Evolutionary conservation across 2,329 filamentous ascomycete genomes (phyloP), one percentile per base, ranked within the genome.

Genomic region (Monosporascus sp.): DNA sequence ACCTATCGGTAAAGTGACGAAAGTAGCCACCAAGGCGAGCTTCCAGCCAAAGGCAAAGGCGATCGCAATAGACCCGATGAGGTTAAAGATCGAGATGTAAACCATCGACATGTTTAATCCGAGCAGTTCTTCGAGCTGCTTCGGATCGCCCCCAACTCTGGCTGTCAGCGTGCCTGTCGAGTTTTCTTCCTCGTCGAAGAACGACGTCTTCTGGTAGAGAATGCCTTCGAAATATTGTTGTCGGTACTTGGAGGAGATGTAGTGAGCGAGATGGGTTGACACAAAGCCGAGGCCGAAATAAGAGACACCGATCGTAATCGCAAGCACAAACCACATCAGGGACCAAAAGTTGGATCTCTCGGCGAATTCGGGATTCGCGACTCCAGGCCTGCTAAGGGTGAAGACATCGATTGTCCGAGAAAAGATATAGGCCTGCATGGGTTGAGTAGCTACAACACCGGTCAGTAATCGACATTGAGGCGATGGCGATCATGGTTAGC

Each of bases 11-110:
- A 81, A 67, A 6, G 80, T 78, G 8, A 87, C 81, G 59, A 83
- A 86, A 8, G 84, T 72, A 0, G 81, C 78, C 0, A 92, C 84
- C 0, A 90, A 70, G 0, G 85, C 82, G 8, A 93, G 74, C 65
- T 90, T 92, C 89, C 89, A 92, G 1, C 86, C 85, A 64, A 86
- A 90, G 4, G 78, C 74, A 61, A 89, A 90, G 1, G 85, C 78
- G 49, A 92, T 86, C 44, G 78, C 72, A 15, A 89, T 69, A 7
- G 81, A 82, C 0, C 86, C 88, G 8, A 82, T 61, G 3, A 92
- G 69, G 48, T 81, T 86, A 64, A 89, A 85, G 22, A 86, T 63
- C 8, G 85, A 82, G 20, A 85, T 80, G 54, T 76, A 75, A 2
- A 82, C 77, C 57, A 88, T 76, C 2, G 83, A 78, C 76, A 86